Base-by-base conservation (phyloP, 441 rosid genomes). In the Gossypium laxum region DNA sequence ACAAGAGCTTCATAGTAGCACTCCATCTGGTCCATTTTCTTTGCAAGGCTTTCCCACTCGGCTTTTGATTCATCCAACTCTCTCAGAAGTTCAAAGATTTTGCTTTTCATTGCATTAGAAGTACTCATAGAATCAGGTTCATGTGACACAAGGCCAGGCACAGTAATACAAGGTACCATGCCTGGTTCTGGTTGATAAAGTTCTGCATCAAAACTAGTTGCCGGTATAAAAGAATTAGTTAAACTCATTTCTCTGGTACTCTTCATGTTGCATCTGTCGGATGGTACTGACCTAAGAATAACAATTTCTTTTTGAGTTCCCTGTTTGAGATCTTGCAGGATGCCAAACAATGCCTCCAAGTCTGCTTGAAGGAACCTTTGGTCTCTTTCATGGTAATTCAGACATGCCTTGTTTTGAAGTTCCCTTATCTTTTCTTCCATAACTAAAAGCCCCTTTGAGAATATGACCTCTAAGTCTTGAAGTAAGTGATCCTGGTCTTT, bases 1-100 rank as follows among this genome's bases (percentile, higher is more conserved):
- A 95, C 86, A 60, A 95, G 87, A 51, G 92, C 92, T 84, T 95
- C 98, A 66, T 95, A 95, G 80, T 95, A 92, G 78, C 98, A 89
- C 78, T 95, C 99, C 99, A 95, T 95, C 90, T 95, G 92, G 72
- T 84, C 91, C 96, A 91, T 89, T 86, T 95, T 95, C 84, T 87
- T 90, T 45, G 87, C 82, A 75, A 95, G 93, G 85, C 86, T 85
- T 75, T 82, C 96, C 70, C 85, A 82, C 84, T 92, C 98, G 75
- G 88, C 85, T 85, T 92, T 92, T 64, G 98, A 88, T 73, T 88
- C 96, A 71, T 91, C 97, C 85, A 95, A 81, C 72, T 90, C 98
- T 69, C 88, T 84, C 75, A 92, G 67, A 82, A 95, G 97, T 84
- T 95, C 97, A 76, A 88, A 84, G 55, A 88, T 82, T 81, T 90